Base-by-base conservation (phyloP, 768 basidiomycete genomes). In the Rhodotorula sphaerocarpa region DNA sequence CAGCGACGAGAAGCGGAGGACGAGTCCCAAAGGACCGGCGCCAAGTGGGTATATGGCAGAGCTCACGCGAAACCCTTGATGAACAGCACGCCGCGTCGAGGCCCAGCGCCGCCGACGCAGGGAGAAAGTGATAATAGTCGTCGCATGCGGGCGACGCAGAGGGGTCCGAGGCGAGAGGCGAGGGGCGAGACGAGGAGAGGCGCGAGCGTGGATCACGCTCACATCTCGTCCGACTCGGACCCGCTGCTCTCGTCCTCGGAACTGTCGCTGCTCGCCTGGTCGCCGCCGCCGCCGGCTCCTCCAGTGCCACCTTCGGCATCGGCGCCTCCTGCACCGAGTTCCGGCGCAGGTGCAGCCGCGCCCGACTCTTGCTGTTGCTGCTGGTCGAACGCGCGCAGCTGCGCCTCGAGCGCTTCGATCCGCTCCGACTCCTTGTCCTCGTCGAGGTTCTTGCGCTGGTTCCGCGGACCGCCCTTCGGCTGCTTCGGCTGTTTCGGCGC, bases 381-480 rank as follows among this genome's bases (percentile, higher is more conserved):
- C 14, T 82, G 79, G 51, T 90, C 86, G 74, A 97, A 92, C 34
- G 88, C 80, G 33, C 82, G 80, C 79, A 96, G 85, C 65, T 89
- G 84, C 71, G 85, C 85, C 76, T 99, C 93, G 46, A 99, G 80
- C 75, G 83, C 81, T 54, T 86, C 82, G 73, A 99, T 99, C 79
- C 92, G 90, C 79, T 90, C 90, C 12, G 88, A 86, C 77, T 99
- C 93, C 39, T 86, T 86, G 68, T 90, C 88, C 78, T 97, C 91
- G 73, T 96, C 90, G 88, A 96, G 63, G 60, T 67, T 59, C 57
- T 63, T 65, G 45, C 63, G 54, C 63, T 62, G 54, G 69, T 73
- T 72, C 34, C 66, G 63, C 46, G 21, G 44, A 11, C 21, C 44
- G 23, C 21, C 44, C 14, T 14, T 25, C n/a, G 3, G 15, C 57